Percentiles rank a stretch among this genome's conserved stretches.
phyloP scores from a whole-genome alignment of 345 rosid species.

The Lenwebbia sp. region DNA sequence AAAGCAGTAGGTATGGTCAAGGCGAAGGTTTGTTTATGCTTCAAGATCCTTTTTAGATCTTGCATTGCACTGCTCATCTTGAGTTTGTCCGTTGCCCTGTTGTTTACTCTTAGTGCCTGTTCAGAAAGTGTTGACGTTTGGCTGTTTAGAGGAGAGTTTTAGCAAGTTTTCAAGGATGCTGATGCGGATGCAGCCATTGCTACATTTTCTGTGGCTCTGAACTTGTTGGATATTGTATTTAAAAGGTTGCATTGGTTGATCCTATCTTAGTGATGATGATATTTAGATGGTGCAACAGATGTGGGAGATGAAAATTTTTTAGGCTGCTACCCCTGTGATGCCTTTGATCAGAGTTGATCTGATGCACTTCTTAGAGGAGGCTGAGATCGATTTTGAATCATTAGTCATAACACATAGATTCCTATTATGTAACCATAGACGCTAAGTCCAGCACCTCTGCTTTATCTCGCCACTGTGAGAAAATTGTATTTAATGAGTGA shows the following conservation, averaged over 20 bases:
- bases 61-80: neutral
- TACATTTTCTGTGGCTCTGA: neutral
- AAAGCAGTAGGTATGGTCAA: neutral
- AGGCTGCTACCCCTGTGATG: neutral
- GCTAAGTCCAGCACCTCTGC: neutral
- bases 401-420: neutral
- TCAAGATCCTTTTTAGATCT: neutral
- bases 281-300: neutral
- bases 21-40: neutral
- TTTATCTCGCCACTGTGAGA: neutral
- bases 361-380: neutral
- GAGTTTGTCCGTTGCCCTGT: neutral
- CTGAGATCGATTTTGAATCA: neutral
- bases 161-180: neutral
- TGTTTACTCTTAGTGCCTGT: neutral
- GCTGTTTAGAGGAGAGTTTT: neutral
- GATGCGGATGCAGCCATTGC: neutral
- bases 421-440: neutral
- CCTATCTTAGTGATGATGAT: neutral
- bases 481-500: neutral
- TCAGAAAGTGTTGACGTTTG: neutral
- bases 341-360: neutral
- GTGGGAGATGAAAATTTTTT: neutral
- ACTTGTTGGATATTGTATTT: neutral
- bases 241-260: neutral